phyloP scores from a whole-genome alignment of 2,329 filamentous ascomycete genomes.

The Pseudogymnoascus pannorum region DNA sequence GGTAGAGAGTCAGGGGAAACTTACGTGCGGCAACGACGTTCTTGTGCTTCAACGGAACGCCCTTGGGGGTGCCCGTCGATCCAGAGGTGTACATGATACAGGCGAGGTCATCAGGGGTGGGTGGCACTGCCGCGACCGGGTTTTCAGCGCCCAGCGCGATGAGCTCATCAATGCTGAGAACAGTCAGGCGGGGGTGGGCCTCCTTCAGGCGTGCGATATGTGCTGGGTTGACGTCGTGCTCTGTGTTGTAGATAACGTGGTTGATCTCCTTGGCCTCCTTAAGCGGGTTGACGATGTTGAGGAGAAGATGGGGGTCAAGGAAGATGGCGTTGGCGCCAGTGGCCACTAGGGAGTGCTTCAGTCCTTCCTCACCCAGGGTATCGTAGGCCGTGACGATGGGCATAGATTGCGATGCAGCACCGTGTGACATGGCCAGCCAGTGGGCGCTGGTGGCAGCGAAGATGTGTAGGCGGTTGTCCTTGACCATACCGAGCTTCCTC shows the following conservation, averaged over 20 bases:
- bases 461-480: slow-evolving; percentile 66
- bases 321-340: slow-evolving; percentile 78
- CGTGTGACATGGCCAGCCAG: slow-evolving; percentile 46
- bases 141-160: slow-evolving; percentile 46
- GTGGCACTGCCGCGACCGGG: slow-evolving; percentile 61
- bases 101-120: slow-evolving; percentile 69
- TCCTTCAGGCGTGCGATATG: slow-evolving; percentile 44
- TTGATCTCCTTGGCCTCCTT: slow-evolving; percentile 46
- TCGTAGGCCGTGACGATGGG: slow-evolving; percentile 92
- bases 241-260: slow-evolving; percentile 47
- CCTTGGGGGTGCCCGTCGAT: slow-evolving; percentile 83
- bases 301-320: slow-evolving; percentile 69
- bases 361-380: slow-evolving; percentile 74
- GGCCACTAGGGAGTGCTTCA: slow-evolving; percentile 78
- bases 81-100: slow-evolving; percentile 85
- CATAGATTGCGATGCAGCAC: slow-evolving; percentile 69
- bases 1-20: slow-evolving; percentile 25
- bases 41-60: slow-evolving; percentile 76
- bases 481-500: slow-evolving; percentile 62
- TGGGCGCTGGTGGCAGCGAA: slow-evolving; percentile 53
- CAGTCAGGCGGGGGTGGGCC: slow-evolving; percentile 46
- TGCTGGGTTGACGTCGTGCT: slow-evolving; percentile 41
- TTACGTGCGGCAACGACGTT: slow-evolving; percentile 73
- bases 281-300: slow-evolving; percentile 49
- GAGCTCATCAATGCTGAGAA: slow-evolving; percentile 46